Base-by-base conservation (phyloP, 306 rosid genomes). In the Fagus sylvatica region DNA sequence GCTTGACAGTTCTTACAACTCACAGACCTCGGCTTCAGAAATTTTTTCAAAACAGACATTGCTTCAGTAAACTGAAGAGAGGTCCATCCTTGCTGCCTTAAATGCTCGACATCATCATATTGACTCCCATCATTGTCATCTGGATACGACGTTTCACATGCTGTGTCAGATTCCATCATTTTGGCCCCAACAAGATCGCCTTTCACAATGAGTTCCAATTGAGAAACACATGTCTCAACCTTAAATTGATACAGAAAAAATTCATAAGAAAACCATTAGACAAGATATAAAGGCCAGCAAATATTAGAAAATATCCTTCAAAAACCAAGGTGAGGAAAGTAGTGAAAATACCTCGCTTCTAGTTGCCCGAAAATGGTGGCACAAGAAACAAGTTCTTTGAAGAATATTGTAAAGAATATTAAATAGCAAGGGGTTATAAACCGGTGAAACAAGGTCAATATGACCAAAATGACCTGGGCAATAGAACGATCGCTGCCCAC, bases 381-480 rank as follows among this genome's bases (percentile, higher is more conserved):
- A 92, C 62, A 36, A 77, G 80, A 91, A 80, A 83, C 98, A 95
- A 41, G 90, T 88, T 54, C 74, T 76, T 59, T 81, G 87, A 15
- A 92, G 81, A 79, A 89, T 71, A 61, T 49, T 83, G 84, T 85
- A 62, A 59, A 95, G 95, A 75, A 68, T 64, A 56, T 67, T 75
- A 87, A 93, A 88, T 77, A 93, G 81, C 89, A 93, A 67, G 36
- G 98, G 98, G 72, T 93, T 95, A 84, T 91, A 93, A n/a, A 78
- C 76, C 0, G 96, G 88, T 19, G 78, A 78, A 78, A 88, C 86
- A 2, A 95, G 91, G 32, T 93, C 98, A 71, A 95, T 85, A 76
- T 88, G 97, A 61, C 98, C 98, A 75, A 83, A 95, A 88, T 95
- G 98, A 61, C 98, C 98, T 0, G 89, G 89, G 72, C 98, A 92